Percentiles rank a stretch among this genome's conserved stretches.
Evolutionary conservation across 2,329 filamentous ascomycete genomes (phyloP).

Genomic region (Lecanicillium sp.): DNA sequence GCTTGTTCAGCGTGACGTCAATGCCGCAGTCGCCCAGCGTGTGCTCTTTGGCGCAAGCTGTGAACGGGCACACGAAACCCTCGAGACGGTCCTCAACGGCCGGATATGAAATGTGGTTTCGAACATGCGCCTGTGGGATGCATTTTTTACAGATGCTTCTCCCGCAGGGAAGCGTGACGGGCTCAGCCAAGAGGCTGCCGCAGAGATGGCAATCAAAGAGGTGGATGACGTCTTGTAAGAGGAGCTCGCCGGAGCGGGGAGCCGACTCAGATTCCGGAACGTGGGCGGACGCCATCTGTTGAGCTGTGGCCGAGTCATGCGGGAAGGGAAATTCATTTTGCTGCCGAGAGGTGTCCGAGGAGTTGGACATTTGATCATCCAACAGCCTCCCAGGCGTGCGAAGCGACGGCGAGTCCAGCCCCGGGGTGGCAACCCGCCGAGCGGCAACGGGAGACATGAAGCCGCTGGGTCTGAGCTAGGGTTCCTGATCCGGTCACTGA

Average conservation of each 20-base stretch:
- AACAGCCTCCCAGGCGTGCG: no score
- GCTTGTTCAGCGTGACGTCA: conserved; percentile 70
- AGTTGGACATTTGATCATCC: neutral
- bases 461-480: no score
- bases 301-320: neutral
- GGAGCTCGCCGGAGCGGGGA: neutral
- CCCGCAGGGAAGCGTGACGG: conserved; percentile 76
- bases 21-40: conserved; percentile 68
- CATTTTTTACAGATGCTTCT: conserved; percentile 70
- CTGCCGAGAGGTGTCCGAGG: neutral
- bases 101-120: conserved; percentile 73
- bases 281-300: neutral
- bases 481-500: no score
- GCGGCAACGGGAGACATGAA: conserved; percentile 7
- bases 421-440: conserved; percentile 2
- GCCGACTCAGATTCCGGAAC: neutral
- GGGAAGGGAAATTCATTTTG: neutral
- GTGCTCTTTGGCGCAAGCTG: conserved; percentile 63
- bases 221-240: conserved; percentile 38
- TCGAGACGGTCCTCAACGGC: conserved; percentile 57
- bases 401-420: neutral
- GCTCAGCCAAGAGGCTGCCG: conserved; percentile 58
- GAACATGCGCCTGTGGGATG: conserved; percentile 58
- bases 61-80: conserved; percentile 70
- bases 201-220: conserved; percentile 75